Percentiles rank a stretch among this genome's conserved stretches.
Evolutionary conservation across 805 yeast species (phyloP).

Genomic region (Lachancea thermotolerans): DNA sequence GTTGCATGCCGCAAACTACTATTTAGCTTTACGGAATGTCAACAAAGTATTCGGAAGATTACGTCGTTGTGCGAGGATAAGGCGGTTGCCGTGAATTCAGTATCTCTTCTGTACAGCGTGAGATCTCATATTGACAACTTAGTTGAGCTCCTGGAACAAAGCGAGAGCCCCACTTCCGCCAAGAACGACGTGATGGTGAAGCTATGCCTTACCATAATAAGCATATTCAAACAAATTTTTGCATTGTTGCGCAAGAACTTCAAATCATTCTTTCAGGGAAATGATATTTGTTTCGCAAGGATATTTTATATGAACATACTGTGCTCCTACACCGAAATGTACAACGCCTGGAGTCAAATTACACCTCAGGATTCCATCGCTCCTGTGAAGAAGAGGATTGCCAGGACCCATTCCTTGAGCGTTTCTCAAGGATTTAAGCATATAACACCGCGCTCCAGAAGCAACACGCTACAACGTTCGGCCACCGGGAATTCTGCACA

Average conservation of each 20-base stretch:
- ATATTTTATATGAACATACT: slow-evolving; percentile 53
- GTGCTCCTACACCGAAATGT: slow-evolving; percentile 60
- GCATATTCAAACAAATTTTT: slow-evolving; percentile 48
- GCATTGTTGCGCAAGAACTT: slow-evolving; percentile 43
- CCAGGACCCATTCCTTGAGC: slow-evolving; percentile 9
- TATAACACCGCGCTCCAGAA: slow-evolving; percentile 5
- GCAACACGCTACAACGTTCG: slow-evolving; percentile 8
- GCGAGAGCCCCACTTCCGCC: slow-evolving; percentile 28
- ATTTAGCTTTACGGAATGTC: slow-evolving; percentile 59
- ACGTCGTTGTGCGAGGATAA: slow-evolving; percentile 54
- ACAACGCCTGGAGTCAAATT: slow-evolving; percentile 50
- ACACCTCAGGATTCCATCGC: slow-evolving; percentile 11
- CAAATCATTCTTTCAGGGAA: slow-evolving; percentile 42
- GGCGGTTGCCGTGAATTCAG: slow-evolving; percentile 46
- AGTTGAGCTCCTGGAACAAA: slow-evolving; percentile 52
- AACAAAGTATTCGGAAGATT: slow-evolving; percentile 49
- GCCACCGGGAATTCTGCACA: neutral
- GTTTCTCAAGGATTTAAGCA: slow-evolving; percentile 5
- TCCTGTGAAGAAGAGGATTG: slow-evolving; percentile 5
- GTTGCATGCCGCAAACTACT: slow-evolving; percentile 49
- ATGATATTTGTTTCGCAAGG: slow-evolving; percentile 59
- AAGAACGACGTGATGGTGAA: slow-evolving; percentile 32
- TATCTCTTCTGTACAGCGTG: slow-evolving; percentile 43
- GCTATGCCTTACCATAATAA: slow-evolving; percentile 33
- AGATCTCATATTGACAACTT: slow-evolving; percentile 50